Conservation (phyloP, 2,329 filamentous ascomycete species). For the Dichotomopilus funicola region DNA sequence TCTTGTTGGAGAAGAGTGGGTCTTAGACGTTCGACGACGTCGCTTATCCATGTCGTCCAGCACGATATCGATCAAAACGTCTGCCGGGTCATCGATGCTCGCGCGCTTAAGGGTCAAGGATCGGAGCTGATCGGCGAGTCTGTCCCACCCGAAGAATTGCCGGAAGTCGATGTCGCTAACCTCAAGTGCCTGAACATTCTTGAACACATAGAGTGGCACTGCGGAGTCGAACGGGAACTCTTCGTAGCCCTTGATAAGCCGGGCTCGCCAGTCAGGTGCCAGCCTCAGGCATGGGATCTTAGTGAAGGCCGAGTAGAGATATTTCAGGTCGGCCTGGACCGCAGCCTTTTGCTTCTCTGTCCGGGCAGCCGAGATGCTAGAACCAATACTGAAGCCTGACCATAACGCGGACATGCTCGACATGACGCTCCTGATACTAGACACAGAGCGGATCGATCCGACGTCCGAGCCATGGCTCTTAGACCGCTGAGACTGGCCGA, state of each 20-base stretch:
- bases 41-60: slow-evolving; percentile 94
- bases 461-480: slow-evolving; percentile 75
- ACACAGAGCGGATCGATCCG: slow-evolving; percentile 90
- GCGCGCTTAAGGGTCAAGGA: slow-evolving; percentile 85
- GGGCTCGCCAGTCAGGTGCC: slow-evolving; percentile 86
- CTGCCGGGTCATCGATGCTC: slow-evolving; percentile 79
- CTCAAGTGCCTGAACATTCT: slow-evolving; percentile 90
- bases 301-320: slow-evolving; percentile 95
- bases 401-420: slow-evolving; percentile 92
- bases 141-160: slow-evolving; percentile 96
- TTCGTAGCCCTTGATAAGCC: slow-evolving; percentile 86
- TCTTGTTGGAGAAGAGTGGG: slow-evolving; percentile 70
- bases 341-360: slow-evolving; percentile 86
- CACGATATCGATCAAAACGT: slow-evolving; percentile 87
- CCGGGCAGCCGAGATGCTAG: slow-evolving; percentile 71
- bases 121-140: slow-evolving; percentile 82
- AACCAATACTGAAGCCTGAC: slow-evolving; percentile 78
- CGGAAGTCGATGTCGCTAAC: slow-evolving; percentile 94
- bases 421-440: slow-evolving; percentile 95
- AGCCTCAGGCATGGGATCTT: slow-evolving; percentile 91
- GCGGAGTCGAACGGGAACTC: slow-evolving; percentile 98
- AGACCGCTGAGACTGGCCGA: slow-evolving; percentile 74
- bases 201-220: slow-evolving; percentile 93
- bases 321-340: slow-evolving; percentile 81
- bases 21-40: slow-evolving; percentile 78